phyloP scores from a whole-genome alignment of 306 rosid genomes.

The Malus sieversii region DNA sequence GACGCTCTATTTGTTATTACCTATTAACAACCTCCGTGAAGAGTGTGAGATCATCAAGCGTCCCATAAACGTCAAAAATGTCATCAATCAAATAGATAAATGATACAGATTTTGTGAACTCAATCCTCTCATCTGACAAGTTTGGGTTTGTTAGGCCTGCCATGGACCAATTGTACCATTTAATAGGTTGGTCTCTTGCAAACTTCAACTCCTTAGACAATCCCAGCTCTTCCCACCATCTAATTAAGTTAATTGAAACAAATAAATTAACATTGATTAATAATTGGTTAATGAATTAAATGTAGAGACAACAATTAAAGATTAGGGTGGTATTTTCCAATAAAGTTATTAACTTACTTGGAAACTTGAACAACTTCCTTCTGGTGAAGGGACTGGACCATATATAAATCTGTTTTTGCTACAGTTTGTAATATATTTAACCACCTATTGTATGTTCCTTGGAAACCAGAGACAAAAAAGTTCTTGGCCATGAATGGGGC shows the following conservation, averaged over 20 bases:
- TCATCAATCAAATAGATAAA: slow-evolving; percentile 62
- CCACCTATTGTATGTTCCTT: slow-evolving; percentile 30
- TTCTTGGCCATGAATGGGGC: slow-evolving; percentile 32
- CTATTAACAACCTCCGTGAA: slow-evolving; percentile 49
- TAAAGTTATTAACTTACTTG: slow-evolving; percentile 17
- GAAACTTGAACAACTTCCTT: slow-evolving; percentile 38
- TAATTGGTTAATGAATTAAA: too few species aligned
- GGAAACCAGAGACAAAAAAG: slow-evolving; percentile 12
- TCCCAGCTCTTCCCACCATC: slow-evolving; percentile 70
- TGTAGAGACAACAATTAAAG: too few species aligned
- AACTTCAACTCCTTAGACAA: slow-evolving; percentile 37
- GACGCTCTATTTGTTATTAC: slow-evolving; percentile 12
- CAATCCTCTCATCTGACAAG: slow-evolving; percentile 49
- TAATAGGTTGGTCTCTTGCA: slow-evolving; percentile 60
- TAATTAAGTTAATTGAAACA: not conserved
- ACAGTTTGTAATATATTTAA: slow-evolving; percentile 24
- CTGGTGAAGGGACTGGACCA: slow-evolving; percentile 23
- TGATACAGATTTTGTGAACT: slow-evolving; percentile 59
- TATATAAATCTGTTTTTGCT: slow-evolving; percentile 38
- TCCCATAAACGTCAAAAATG: slow-evolving; percentile 58
- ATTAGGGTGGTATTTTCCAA: too few species aligned
- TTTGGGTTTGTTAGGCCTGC: slow-evolving; percentile 44
- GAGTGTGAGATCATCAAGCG: slow-evolving; percentile 43
- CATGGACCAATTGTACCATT: slow-evolving; percentile 62
- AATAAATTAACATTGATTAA: not conserved